phyloP scores from a whole-genome alignment of 2,329 filamentous ascomycete species.

The Nemania bipapillata region DNA sequence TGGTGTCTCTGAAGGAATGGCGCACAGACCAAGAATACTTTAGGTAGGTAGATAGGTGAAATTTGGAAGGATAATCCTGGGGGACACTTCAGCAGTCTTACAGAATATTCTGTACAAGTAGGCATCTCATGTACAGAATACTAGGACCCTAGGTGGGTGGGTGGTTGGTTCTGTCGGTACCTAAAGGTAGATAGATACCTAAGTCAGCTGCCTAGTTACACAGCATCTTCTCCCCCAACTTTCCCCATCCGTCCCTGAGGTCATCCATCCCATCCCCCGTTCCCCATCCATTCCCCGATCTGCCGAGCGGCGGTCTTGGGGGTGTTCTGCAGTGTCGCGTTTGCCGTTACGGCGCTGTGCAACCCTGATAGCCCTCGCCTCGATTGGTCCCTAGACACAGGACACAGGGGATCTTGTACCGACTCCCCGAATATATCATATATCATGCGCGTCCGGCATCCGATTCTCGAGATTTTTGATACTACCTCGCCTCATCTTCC shows the following conservation, averaged over 20 bases:
- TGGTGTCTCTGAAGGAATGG: not conserved
- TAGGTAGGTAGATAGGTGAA: not conserved
- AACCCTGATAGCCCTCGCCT: conserved; percentile 24
- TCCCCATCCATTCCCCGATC: conserved; percentile 35
- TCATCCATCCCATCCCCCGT: conserved; percentile 12
- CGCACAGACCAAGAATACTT: not conserved
- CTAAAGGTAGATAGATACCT: not conserved
- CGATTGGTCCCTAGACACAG: conserved; percentile 3
- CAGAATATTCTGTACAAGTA: no score
- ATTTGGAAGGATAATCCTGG: not conserved
- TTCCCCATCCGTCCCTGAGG: no score
- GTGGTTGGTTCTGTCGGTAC: no score
- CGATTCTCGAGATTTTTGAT: conserved; percentile 13
- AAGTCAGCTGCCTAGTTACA: conserved; percentile 8
- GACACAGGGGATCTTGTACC: conserved; percentile 15
- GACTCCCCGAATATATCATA: conserved; percentile 20
- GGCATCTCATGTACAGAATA: no score
- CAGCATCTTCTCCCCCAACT: conserved; percentile 9
- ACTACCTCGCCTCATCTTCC: conserved; percentile 20
- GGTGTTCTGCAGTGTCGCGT: conserved; percentile 30
- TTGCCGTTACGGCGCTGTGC: conserved; percentile 30
- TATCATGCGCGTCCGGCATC: conserved; percentile 20
- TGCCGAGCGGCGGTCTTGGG: conserved; percentile 32
- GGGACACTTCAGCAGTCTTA: no score
- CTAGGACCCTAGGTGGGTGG: not conserved